These are phyloP conservation scores for Hypericum perforatum DNA, from an alignment of 345 rosid species.

Conservation along the genomic window DNA sequence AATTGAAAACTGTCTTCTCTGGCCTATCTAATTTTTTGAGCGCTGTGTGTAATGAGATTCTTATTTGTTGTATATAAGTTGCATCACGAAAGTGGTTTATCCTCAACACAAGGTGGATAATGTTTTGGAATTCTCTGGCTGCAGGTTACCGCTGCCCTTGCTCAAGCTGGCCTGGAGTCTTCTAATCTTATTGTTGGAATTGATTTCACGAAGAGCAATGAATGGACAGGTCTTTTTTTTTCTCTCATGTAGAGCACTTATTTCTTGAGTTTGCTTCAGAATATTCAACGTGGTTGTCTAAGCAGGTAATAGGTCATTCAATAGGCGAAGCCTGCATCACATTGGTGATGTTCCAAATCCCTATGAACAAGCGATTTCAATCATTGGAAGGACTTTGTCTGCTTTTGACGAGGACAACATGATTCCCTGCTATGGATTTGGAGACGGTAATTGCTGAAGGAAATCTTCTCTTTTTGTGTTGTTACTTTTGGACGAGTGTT, in stretches of 20 bases:
- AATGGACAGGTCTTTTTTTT: constrained; percentile 14
- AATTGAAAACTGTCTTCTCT: no score
- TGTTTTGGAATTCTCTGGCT: not conserved
- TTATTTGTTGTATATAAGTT: no score
- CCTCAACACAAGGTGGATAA: not conserved
- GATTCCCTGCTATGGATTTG: constrained; percentile 25
- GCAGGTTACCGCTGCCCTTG: constrained; percentile 17
- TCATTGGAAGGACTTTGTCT: constrained; percentile 16
- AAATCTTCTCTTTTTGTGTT: not conserved
- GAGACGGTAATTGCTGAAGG: constrained; percentile 11
- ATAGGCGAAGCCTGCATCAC: constrained; percentile 15
- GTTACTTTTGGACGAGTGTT: not conserved
- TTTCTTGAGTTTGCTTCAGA: not conserved
- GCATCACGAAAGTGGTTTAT: no score
- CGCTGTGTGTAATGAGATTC: no score
- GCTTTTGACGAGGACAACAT: constrained; percentile 19
- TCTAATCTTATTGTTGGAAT: constrained; percentile 21
- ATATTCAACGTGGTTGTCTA: not conserved
- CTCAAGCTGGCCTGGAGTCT: constrained; percentile 21
- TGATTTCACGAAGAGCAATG: constrained; percentile 24
- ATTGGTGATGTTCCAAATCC: constrained; percentile 13
- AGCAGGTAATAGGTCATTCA: constrained; percentile 10
- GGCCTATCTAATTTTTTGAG: no score
- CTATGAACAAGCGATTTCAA: constrained; percentile 22
- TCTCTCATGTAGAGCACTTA: not conserved